phyloP scores from a whole-genome alignment of 1,284 basidiomycete species.

The Marasmius sp. region DNA sequence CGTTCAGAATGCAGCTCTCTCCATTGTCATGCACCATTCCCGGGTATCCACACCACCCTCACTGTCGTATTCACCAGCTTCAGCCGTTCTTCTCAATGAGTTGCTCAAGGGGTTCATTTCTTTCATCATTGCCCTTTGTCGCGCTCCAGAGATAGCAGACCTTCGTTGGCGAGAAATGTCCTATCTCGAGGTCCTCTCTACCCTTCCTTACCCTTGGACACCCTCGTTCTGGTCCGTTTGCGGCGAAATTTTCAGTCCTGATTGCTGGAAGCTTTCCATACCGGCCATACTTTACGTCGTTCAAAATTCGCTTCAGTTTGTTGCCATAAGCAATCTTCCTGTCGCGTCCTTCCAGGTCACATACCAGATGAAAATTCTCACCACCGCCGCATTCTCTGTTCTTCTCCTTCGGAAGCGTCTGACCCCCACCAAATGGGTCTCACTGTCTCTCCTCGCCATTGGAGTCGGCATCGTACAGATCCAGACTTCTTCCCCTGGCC shows the following conservation, averaged over 20 bases:
- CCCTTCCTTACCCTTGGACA: constrained; percentile 40
- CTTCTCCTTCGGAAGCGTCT: constrained; percentile 77
- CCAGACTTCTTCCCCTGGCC: constrained; percentile 51
- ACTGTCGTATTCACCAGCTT: constrained; percentile 86
- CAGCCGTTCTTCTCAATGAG: constrained; percentile 93
- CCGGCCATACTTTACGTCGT: constrained; percentile 95
- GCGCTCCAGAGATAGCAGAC: constrained; percentile 39
- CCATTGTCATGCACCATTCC: constrained; percentile 96
- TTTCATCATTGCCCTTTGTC: constrained; percentile 65
- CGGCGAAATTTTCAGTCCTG: constrained; percentile 41
- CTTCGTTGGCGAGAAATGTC: constrained; percentile 47
- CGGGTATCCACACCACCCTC: constrained; percentile 79
- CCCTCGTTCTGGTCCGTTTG: constrained; percentile 55
- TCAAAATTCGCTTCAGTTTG: constrained; percentile 94
- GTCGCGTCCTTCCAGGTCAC: constrained; percentile 92
- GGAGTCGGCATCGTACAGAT: constrained; percentile 94
- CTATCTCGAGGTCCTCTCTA: constrained; percentile 31
- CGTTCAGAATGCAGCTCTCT: constrained; percentile 93
- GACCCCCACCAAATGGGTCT: constrained; percentile 77
- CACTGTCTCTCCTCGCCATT: constrained; percentile 80
- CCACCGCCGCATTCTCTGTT: constrained; percentile 92
- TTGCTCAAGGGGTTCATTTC: constrained; percentile 92
- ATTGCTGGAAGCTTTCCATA: constrained; percentile 96
- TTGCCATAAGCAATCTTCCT: constrained; percentile 88
- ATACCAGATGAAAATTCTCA: constrained; percentile 96